Conservation (phyloP, 1,284 basidiomycete genomes). For the Singerocomus inundabilis region DNA sequence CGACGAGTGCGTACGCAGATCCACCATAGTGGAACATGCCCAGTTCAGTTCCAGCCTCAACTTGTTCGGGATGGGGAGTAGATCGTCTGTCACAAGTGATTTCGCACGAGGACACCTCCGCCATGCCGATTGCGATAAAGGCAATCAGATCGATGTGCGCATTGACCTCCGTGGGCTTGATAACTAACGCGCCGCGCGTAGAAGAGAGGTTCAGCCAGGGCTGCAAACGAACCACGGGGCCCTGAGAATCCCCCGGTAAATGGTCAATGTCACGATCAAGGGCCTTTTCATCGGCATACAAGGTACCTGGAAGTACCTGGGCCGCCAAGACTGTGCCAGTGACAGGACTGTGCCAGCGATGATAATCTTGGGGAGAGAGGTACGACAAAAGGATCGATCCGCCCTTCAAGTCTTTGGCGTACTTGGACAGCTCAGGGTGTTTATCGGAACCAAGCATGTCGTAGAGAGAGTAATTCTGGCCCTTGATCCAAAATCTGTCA, state of each 20-base stretch:
- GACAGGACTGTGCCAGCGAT: background rate
- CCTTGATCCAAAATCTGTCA: background rate
- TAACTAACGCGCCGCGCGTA: background rate
- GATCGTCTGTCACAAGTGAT: background rate
- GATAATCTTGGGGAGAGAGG: background rate
- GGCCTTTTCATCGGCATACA: background rate
- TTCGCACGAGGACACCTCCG: background rate
- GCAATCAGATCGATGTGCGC: background rate
- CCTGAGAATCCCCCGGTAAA: background rate
- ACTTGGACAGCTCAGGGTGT: background rate
- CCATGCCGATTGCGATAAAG: background rate
- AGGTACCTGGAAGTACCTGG: background rate
- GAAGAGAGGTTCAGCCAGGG: background rate
- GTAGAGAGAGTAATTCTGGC: background rate
- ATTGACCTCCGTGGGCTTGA: background rate
- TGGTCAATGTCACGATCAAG: background rate
- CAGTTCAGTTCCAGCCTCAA: too few relatives aligned
- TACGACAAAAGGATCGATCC: background rate
- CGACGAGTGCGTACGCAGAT: too few relatives aligned
- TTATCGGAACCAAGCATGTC: background rate
- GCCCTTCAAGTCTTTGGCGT: background rate
- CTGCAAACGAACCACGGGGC: background rate
- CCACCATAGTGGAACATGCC: too few relatives aligned
- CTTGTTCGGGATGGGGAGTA: too few relatives aligned
- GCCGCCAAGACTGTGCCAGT: background rate